Evolutionary conservation across 2,329 filamentous ascomycete genomes (phyloP).

Genomic region (Ceratocystis cacaofunesta): DNA sequence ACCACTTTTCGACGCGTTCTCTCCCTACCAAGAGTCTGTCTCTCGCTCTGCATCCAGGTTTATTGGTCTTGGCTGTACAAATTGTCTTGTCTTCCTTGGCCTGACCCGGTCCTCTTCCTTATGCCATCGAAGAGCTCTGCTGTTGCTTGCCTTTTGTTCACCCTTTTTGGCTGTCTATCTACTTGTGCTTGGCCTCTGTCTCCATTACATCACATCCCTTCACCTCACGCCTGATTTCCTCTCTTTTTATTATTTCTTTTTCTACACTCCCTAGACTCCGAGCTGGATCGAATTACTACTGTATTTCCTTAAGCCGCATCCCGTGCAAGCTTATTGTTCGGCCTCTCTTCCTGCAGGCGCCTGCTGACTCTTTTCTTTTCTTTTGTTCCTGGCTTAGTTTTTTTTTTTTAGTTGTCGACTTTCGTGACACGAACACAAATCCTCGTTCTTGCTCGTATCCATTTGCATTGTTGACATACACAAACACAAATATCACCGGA

Average conservation of each 20-base stretch:
- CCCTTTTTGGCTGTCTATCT: too few species aligned
- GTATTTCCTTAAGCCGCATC: background rate
- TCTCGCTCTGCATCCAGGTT: background rate
- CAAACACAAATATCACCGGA: background rate
- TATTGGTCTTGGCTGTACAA: constrained; percentile 1
- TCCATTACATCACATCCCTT: background rate
- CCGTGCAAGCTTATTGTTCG: background rate
- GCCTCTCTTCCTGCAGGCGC: background rate
- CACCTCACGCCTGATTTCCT: background rate
- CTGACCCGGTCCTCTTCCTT: background rate
- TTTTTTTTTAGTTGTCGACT: background rate
- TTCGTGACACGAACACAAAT: background rate
- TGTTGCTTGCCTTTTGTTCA: too few species aligned
- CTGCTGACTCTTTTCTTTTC: background rate
- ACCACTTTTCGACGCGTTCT: background rate
- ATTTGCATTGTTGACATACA: background rate
- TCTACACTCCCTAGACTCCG: background rate
- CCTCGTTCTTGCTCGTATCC: constrained; percentile 6
- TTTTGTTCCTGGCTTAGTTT: background rate
- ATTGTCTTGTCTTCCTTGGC: background rate
- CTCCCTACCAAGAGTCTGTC: background rate
- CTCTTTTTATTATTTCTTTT: background rate
- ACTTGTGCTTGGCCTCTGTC: background rate
- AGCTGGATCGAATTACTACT: too few species aligned
- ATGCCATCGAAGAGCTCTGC: too few species aligned